phyloP scores from a whole-genome alignment of 73 alveolate genomes.

The Paramecium caudatum region DNA sequence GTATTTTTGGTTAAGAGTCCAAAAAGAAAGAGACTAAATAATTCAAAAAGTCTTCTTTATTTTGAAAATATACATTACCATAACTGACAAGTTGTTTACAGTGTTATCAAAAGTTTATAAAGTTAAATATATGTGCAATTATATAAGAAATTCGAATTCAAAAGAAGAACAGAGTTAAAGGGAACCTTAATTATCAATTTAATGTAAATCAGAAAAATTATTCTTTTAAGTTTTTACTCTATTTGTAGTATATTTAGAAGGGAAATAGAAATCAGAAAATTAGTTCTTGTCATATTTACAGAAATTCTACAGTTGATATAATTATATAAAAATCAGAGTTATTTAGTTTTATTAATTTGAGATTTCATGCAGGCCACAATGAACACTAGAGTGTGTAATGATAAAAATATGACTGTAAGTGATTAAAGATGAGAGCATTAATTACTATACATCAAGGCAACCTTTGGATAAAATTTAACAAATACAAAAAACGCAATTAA shows the following conservation, averaged over 20 bases:
- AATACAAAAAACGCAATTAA: conserved; percentile 13
- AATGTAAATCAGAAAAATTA: too few species aligned
- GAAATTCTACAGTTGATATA: neutral
- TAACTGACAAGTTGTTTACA: neutral
- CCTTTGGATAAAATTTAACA: neutral
- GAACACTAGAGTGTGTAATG: neutral
- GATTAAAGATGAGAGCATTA: conserved; percentile 39
- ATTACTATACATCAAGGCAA: neutral
- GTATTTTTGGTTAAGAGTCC: neutral
- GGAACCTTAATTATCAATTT: too few species aligned
- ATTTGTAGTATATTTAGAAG: neutral
- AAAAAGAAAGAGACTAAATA: neutral
- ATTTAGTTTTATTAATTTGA: conserved; percentile 43
- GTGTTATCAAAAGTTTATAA: neutral
- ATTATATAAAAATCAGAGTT: conserved; percentile 24
- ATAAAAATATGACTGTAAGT: neutral
- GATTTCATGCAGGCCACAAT: conserved; percentile 41
- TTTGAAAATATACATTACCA: neutral
- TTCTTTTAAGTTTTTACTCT: too few species aligned
- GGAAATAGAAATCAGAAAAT: neutral
- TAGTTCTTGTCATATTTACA: neutral
- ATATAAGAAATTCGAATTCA: neutral
- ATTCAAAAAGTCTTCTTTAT: neutral
- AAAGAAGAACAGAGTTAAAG: neutral
- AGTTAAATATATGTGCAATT: neutral